A percentile compares a stretch with the other conserved stretches of the same genome.
Conservation (phyloP, 1,284 basidiomycete genomes). For the Kwoniella shivajii region DNA sequence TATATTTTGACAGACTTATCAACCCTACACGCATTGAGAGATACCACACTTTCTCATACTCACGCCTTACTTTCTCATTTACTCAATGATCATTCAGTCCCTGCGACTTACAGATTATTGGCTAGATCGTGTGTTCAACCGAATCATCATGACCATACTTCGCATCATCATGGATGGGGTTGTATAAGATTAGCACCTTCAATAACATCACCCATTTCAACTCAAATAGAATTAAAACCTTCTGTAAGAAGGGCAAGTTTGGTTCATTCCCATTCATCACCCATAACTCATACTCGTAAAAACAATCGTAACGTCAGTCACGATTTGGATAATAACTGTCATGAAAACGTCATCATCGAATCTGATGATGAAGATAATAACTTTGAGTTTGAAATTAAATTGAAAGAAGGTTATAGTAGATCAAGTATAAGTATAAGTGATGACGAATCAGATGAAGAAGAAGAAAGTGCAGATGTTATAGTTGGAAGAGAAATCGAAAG, state of each 20-base stretch:
- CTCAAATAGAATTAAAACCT: slow-evolving; percentile 17
- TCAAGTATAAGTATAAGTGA: slow-evolving; percentile 27
- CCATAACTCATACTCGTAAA: not conserved
- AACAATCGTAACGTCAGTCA: not conserved
- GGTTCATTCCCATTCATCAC: slow-evolving; percentile 18
- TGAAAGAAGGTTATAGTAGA: slow-evolving; percentile 31
- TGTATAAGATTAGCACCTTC: slow-evolving; percentile 48
- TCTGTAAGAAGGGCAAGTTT: slow-evolving; percentile 32
- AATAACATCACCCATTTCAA: slow-evolving; percentile 16
- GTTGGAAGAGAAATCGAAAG: slow-evolving; percentile 42
- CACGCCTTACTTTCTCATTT: slow-evolving; percentile 49
- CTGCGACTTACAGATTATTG: slow-evolving; percentile 47
- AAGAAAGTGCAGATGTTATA: slow-evolving; percentile 38
- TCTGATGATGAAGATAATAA: slow-evolving; percentile 27
- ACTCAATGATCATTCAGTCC: slow-evolving; percentile 34
- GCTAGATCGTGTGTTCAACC: slow-evolving; percentile 37
- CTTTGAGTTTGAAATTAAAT: slow-evolving; percentile 20
- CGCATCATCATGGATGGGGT: slow-evolving; percentile 39
- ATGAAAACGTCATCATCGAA: slow-evolving; percentile 22
- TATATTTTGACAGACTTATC: slow-evolving; percentile 41
- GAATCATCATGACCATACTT: not conserved
- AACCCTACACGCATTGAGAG: slow-evolving; percentile 51
- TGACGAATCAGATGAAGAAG: slow-evolving; percentile 42
- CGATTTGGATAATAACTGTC: not conserved
- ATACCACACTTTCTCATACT: slow-evolving; percentile 50